Evolutionary conservation across 116 monocot species (phyloP).

Genomic region (Posidonia oceanica): DNA sequence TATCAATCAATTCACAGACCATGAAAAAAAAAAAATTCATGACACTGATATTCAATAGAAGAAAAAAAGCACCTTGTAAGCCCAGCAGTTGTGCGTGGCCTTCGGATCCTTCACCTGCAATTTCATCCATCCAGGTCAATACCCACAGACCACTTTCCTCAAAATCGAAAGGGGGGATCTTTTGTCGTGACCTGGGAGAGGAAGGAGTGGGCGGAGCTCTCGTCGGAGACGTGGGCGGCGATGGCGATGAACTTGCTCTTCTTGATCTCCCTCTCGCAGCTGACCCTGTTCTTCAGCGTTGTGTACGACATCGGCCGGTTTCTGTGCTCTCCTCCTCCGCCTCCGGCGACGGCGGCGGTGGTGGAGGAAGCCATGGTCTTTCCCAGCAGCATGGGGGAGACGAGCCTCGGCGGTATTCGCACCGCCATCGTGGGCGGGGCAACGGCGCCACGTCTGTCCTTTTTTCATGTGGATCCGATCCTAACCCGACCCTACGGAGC

Average conservation of each 20-base stretch:
- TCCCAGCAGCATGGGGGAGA: slow-evolving; percentile 8
- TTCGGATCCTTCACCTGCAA: slow-evolving; percentile 60
- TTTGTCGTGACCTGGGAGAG: slow-evolving; percentile 53
- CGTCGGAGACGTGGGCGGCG: slow-evolving; percentile 63
- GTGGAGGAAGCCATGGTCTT: slow-evolving; percentile 4
- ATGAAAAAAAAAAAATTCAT: neutral
- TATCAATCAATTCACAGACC: neutral
- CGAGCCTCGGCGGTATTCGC: slow-evolving; percentile 27
- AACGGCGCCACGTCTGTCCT: too few relatives aligned
- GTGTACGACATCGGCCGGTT: slow-evolving; percentile 41
- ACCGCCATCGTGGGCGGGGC: slow-evolving; percentile 11
- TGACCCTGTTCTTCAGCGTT: slow-evolving; percentile 43
- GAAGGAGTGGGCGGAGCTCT: slow-evolving; percentile 73
- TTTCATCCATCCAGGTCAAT: neutral
- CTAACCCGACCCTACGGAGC: neutral
- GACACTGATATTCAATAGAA: neutral
- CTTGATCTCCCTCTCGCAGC: slow-evolving; percentile 73
- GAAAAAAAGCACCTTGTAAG: slow-evolving; percentile 54
- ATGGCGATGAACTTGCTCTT: slow-evolving; percentile 85
- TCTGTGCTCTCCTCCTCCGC: slow-evolving; percentile 5
- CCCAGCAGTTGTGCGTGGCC: slow-evolving; percentile 97
- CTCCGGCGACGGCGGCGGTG: neutral
- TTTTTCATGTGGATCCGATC: neutral
- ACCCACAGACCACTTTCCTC: too few relatives aligned
- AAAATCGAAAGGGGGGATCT: neutral